phyloP scores from a whole-genome alignment of 1,139 yeast species.

The Sugiyamaella neomexicana region DNA sequence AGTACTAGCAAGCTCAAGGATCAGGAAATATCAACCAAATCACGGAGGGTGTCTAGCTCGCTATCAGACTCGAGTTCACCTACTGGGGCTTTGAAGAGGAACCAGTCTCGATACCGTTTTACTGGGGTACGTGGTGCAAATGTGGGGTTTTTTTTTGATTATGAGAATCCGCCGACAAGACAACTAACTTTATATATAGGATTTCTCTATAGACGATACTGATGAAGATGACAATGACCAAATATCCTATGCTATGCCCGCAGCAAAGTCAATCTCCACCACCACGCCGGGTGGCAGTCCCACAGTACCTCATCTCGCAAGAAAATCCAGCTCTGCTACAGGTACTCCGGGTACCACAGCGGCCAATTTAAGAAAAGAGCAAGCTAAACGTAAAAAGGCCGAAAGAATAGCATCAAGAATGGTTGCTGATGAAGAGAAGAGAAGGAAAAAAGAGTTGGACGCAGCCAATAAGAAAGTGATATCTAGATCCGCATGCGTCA shows the following conservation, averaged over 20 bases:
- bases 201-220: slow-evolving; percentile 13
- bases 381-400: slow-evolving; percentile 6
- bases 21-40: not conserved
- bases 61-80: slow-evolving; percentile 10
- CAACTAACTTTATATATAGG: slow-evolving; percentile 11
- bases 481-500: slow-evolving; percentile 16
- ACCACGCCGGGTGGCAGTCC: not conserved
- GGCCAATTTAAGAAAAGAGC: slow-evolving; percentile 4
- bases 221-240: not conserved
- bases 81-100: not conserved
- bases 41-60: not conserved
- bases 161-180: not conserved
- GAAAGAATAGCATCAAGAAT: slow-evolving; percentile 1
- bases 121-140: slow-evolving; percentile 5
- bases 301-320: not conserved
- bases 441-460: slow-evolving; percentile 10
- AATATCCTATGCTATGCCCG: not conserved
- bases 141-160: not conserved
- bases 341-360: not conserved
- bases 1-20: slow-evolving; percentile 2
- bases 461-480: slow-evolving; percentile 11
- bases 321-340: not conserved
- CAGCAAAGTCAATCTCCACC: not conserved
- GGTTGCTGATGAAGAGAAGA: slow-evolving; percentile 9
- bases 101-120: not conserved